These are phyloP conservation scores for Kernera saxatilis DNA, from an alignment of 345 rosid genomes.

Conservation along the genomic window DNA sequence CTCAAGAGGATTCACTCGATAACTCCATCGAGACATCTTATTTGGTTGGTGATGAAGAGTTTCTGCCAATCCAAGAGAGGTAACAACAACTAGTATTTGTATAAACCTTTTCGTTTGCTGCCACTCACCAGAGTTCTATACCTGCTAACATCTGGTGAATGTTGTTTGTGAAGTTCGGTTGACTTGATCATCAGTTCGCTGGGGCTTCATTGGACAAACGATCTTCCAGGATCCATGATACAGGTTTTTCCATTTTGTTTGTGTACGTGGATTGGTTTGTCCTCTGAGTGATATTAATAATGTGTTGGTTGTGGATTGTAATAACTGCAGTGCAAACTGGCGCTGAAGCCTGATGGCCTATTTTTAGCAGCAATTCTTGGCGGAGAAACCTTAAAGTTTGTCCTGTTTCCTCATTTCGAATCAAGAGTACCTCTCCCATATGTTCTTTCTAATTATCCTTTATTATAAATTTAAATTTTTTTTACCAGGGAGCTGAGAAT, in stretches of 20 bases:
- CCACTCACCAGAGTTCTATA: neutral
- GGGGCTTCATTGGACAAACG: slow-evolving; percentile 99
- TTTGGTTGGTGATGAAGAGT: slow-evolving; percentile 91
- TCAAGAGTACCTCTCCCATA: neutral
- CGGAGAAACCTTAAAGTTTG: slow-evolving; percentile 94
- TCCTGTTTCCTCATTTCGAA: slow-evolving; percentile 7
- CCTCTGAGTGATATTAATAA: slow-evolving; percentile 10
- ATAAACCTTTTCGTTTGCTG: neutral
- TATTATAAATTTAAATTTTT: neutral
- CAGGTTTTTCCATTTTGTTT: slow-evolving; percentile 42
- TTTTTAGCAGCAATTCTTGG: slow-evolving; percentile 98
- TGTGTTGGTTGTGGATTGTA: slow-evolving; percentile 27
- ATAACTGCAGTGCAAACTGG: slow-evolving; percentile 73
- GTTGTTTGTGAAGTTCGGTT: slow-evolving; percentile 58
- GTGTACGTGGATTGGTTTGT: neutral
- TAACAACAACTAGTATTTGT: slow-evolving; percentile 10
- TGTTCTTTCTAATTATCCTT: neutral
- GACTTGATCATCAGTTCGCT: slow-evolving; percentile 85
- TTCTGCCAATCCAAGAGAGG: slow-evolving; percentile 85
- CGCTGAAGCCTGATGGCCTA: slow-evolving; percentile 97
- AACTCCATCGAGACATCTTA: slow-evolving; percentile 53
- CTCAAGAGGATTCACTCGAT: slow-evolving; percentile 30
- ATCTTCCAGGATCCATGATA: slow-evolving; percentile 98
- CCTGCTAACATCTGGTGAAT: neutral
- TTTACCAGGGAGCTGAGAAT: slow-evolving; percentile 75